Evolutionary conservation across 164 flowering plant species (phyloP).

Genomic region (Liriodendron chinense): DNA sequence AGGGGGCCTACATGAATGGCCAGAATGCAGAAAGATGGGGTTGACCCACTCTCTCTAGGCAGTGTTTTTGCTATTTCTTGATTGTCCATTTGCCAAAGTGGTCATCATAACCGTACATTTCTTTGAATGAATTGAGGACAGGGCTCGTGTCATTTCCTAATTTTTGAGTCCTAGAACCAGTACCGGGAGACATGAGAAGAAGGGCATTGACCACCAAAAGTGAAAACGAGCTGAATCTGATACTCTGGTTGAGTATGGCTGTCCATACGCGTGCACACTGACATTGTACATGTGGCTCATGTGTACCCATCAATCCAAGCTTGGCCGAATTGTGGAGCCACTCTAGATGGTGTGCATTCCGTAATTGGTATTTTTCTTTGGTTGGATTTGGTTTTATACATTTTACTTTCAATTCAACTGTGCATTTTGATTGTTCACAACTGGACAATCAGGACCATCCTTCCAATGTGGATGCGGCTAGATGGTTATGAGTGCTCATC

Average conservation of each 20-base stretch:
- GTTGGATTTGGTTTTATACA: neutral
- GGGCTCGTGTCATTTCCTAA: neutral
- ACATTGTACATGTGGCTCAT: too few species aligned
- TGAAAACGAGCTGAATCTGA: neutral
- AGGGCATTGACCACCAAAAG: neutral
- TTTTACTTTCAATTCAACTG: too few species aligned
- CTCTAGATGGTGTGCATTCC: neutral
- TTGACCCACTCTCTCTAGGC: too few species aligned
- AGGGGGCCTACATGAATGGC: too few species aligned
- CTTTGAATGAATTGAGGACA: neutral
- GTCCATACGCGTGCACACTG: neutral
- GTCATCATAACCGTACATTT: neutral
- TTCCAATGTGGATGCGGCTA: too few species aligned
- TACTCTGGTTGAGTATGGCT: neutral
- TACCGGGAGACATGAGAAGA: neutral
- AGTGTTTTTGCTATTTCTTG: too few species aligned
- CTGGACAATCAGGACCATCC: too few species aligned
- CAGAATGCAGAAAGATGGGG: too few species aligned
- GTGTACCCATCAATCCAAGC: neutral
- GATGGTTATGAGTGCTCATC: too few species aligned
- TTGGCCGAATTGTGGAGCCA: neutral
- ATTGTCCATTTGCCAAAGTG: neutral
- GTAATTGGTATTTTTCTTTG: neutral
- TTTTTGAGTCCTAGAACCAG: neutral
- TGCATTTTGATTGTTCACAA: too few species aligned